Evolutionary conservation across 2,329 filamentous ascomycete species (phyloP), one percentile per base, ranked within the genome.

Genomic region (Pezicula carpinea): DNA sequence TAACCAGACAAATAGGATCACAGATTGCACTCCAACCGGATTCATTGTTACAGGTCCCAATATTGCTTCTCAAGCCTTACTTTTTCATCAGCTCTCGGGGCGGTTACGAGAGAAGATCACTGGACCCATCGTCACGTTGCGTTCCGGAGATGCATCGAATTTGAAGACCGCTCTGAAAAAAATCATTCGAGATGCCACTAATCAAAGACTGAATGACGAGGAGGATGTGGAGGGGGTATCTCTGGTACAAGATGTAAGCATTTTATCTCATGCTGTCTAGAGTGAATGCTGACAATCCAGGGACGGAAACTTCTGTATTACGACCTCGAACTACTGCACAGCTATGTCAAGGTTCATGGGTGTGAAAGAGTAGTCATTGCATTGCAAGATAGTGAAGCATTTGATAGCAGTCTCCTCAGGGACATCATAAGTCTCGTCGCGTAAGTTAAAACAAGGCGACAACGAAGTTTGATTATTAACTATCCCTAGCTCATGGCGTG

Each of bases 321-420:
- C 62, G 89, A 93, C 59, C 74, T 93, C 14, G 83, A 87, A 57
- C 80, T 85, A 19, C 66, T 93, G 23, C 69, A 82, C 51, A 74
- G 78, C 21, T 82, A 78, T 64, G 71, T 82, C 13, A 73, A 72
- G 49, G 68, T 72, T 7, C 74, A 76, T 32, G 64, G 66, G 19
- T 75, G 75, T 23, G 66, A 76, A 34, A 80, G 81, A 55, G 76
- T 92, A 8, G 76, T 89, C 43, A 71, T 95, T 41, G 81, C 85
- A 0, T 82, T 93, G 49, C 84, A 90, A 62, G 88, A 93, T 59
- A 89, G 86, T 52, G 89, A 93, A 66, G 87, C 84, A 0, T 91
- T 93, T 60, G 87, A 91, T 56, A 80, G 80, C 39, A 70, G 70
- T 23, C 66, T 93, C n/a, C 68, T 95, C 11, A 82, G 82, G 1